phyloP scores from a whole-genome alignment of 163 green algal genomes.

The Scenedesmus sp. region DNA sequence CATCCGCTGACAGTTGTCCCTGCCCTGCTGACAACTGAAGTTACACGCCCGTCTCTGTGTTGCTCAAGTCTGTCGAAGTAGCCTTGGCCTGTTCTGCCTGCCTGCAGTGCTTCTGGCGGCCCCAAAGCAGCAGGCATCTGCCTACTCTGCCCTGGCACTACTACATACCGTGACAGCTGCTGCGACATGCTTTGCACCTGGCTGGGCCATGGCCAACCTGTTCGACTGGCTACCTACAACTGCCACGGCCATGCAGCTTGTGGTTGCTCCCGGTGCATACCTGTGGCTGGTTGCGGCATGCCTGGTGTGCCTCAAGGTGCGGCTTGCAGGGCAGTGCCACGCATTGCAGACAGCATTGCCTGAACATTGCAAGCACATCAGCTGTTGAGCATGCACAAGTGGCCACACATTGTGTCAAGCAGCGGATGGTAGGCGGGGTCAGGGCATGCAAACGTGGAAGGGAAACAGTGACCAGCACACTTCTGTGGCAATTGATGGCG shows the following conservation, averaged over 20 bases:
- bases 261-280: slow-evolving; percentile 17
- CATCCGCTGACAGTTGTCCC: not conserved
- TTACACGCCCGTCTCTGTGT: not conserved
- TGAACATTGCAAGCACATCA: not conserved
- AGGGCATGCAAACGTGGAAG: too few species aligned
- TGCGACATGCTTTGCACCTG: not conserved
- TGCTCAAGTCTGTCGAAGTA: not conserved
- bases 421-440: too few species aligned
- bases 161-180: not conserved
- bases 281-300: slow-evolving; percentile 30
- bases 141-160: not conserved
- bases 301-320: slow-evolving; percentile 38
- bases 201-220: slow-evolving; percentile 1
- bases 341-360: too few species aligned
- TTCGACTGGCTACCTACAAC: not conserved
- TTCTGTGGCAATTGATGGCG: too few species aligned
- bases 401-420: too few species aligned
- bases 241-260: not conserved
- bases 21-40: not conserved
- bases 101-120: slow-evolving; percentile 2
- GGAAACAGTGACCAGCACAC: too few species aligned
- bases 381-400: too few species aligned
- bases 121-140: not conserved
- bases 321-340: not conserved
- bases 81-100: not conserved